phyloP scores from a whole-genome alignment of 352 stramenopile species.

The Phytophthora lateralis region DNA sequence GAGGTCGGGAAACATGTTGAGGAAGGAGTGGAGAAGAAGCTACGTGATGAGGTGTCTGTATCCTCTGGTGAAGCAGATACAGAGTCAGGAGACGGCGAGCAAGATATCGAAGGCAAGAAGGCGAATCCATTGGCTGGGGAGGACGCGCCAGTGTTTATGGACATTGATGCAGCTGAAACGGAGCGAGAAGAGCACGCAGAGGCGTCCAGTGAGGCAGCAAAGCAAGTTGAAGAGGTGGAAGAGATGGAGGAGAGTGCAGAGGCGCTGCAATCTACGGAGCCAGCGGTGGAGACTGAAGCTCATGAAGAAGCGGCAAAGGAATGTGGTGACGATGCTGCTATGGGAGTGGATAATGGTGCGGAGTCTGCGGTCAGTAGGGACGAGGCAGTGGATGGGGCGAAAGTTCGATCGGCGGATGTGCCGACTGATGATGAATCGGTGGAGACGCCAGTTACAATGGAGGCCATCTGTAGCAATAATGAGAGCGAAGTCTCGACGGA shows the following conservation, averaged over 20 bases:
- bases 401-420: neutral
- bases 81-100: conserved; percentile 1
- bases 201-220: neutral
- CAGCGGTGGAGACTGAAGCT: neutral
- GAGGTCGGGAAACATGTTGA: neutral
- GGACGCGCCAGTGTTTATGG: conserved; percentile 11
- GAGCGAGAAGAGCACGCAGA: neutral
- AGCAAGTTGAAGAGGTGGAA: conserved; percentile 1
- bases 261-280: neutral
- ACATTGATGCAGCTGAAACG: conserved; percentile 4
- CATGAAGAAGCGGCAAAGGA: neutral
- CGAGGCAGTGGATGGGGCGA: neutral
- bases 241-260: neutral
- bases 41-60: conserved; percentile 1
- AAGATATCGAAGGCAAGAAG: neutral
- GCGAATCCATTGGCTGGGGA: conserved; percentile 1
- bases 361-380: neutral
- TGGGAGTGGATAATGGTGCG: conserved; percentile 1
- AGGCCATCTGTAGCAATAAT: conserved; percentile 7
- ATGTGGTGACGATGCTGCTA: neutral
- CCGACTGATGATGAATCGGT: neutral
- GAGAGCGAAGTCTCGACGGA: neutral
- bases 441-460: conserved; percentile 6
- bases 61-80: neutral
- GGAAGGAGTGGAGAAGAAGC: conserved; percentile 1